A percentile compares a stretch with the other conserved stretches of the same genome.
Evolutionary conservation across 2,329 filamentous ascomycete species (phyloP).

Genomic region (Rutstroemia sydowiana): DNA sequence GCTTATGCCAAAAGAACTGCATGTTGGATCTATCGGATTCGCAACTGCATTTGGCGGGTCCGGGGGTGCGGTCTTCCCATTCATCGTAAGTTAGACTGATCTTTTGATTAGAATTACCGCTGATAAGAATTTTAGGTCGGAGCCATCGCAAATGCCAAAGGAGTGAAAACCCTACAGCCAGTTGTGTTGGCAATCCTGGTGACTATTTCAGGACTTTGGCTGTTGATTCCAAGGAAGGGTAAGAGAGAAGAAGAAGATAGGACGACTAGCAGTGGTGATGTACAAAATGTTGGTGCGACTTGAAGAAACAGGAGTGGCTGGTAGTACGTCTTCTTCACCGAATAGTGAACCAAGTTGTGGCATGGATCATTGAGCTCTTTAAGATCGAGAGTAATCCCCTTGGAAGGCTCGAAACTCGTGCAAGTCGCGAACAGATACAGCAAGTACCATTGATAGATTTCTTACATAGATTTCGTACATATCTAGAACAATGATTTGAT

Average conservation of each 20-base stretch:
- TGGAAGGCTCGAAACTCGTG: no score
- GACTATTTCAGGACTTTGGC: slow-evolving; percentile 40
- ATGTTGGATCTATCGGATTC: slow-evolving; percentile 74
- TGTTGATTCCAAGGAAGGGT: slow-evolving; percentile 32
- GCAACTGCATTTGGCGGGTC: slow-evolving; percentile 69
- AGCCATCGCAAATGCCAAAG: slow-evolving; percentile 47
- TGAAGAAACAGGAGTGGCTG: no score
- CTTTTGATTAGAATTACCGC: no score
- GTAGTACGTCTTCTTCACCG: no score
- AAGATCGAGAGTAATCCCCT: no score
- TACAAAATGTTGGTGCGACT: not conserved
- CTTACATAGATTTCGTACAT: no score
- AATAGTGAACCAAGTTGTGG: not conserved
- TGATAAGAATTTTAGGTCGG: no score
- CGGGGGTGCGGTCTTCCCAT: slow-evolving; percentile 53
- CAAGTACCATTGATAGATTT: no score
- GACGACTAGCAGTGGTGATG: slow-evolving; percentile 5
- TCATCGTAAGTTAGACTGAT: slow-evolving; percentile 64
- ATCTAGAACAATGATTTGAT: no score
- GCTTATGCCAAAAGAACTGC: slow-evolving; percentile 62
- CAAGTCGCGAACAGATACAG: no score
- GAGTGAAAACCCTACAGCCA: slow-evolving; percentile 51
- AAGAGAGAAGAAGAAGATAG: slow-evolving; percentile 20
- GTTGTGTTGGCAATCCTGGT: slow-evolving; percentile 45
- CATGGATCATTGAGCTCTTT: not conserved